phyloP scores from a whole-genome alignment of 345 rosid genomes.

The Hibiscus trionum region DNA sequence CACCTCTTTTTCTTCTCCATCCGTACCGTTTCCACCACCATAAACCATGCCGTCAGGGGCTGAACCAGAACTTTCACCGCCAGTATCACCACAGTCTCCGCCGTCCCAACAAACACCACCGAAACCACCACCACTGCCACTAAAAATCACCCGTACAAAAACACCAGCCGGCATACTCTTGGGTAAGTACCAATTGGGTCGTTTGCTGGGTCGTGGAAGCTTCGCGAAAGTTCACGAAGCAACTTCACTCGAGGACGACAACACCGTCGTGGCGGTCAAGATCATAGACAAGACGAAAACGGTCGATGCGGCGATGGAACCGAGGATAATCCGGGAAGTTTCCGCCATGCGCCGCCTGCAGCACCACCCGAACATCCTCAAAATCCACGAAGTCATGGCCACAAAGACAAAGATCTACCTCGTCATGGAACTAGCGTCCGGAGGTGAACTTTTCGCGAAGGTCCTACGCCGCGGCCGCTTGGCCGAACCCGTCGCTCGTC shows the following conservation, averaged over 20 bases:
- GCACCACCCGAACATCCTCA: neutral
- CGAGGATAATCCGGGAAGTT: neutral
- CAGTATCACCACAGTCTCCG: neutral
- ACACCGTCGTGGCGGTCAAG: neutral
- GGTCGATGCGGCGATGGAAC: neutral
- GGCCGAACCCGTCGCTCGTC: neutral
- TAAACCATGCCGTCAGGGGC: neutral
- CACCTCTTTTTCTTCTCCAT: neutral
- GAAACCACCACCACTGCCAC: neutral
- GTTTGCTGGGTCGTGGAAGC: neutral
- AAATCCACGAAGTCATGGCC: neutral
- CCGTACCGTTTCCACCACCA: neutral
- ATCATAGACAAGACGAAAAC: neutral
- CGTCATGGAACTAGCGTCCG: neutral
- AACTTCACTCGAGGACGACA: neutral
- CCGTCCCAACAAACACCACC: neutral
- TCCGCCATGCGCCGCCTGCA: neutral
- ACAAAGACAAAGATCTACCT: neutral
- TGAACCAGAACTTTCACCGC: neutral
- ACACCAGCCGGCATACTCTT: neutral
- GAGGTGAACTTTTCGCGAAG: neutral
- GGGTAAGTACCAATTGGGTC: neutral
- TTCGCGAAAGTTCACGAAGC: neutral
- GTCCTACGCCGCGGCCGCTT: neutral
- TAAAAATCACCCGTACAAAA: neutral